These are phyloP conservation scores for Miscanthus sacchariflorus DNA, from an alignment of 202 grass and related monocot genomes.

Conservation along the genomic window DNA sequence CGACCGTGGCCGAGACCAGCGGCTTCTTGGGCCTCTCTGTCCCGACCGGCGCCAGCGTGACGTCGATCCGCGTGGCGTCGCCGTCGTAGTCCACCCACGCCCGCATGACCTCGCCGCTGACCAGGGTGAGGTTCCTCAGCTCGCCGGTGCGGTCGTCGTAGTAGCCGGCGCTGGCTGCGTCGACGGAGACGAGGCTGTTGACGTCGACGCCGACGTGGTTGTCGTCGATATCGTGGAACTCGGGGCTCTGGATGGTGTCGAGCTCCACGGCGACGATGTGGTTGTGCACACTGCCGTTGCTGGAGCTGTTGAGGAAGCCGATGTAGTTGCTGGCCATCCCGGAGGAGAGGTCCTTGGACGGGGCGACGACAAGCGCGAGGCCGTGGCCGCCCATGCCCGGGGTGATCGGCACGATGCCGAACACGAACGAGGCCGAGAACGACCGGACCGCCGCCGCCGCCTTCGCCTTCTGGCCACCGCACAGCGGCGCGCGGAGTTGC, in stretches of 20 bases:
- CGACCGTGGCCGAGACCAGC: constrained; percentile 34
- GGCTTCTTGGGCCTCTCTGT: constrained; percentile 41
- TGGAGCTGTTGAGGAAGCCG: constrained; percentile 51
- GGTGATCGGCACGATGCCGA: constrained; percentile 50
- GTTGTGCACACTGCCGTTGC: constrained; percentile 43
- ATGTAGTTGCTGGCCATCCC: constrained; percentile 45
- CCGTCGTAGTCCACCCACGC: constrained; percentile 67
- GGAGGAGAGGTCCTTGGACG: constrained; percentile 37
- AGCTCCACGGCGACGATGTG: constrained; percentile 64
- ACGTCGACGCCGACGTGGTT: background rate
- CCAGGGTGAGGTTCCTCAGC: constrained; percentile 38
- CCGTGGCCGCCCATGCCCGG: constrained; percentile 54
- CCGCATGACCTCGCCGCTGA: constrained; percentile 34
- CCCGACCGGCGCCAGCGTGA: constrained; percentile 47
- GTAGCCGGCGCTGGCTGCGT: constrained; percentile 38
- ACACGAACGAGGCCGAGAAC: constrained; percentile 68
- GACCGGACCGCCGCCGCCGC: constrained; percentile 4
- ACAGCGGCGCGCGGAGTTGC: constrained; percentile 5
- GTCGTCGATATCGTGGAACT: constrained; percentile 36
- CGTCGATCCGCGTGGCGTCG: constrained; percentile 24
- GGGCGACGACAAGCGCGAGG: constrained; percentile 51
- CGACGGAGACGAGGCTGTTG: constrained; percentile 37
- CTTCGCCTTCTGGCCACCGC: background rate
- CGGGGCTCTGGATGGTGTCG: constrained; percentile 55
- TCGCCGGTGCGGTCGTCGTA: constrained; percentile 22